Conservation (phyloP, 208 protist genomes). For the Acanthamoeba triangularis region DNA sequence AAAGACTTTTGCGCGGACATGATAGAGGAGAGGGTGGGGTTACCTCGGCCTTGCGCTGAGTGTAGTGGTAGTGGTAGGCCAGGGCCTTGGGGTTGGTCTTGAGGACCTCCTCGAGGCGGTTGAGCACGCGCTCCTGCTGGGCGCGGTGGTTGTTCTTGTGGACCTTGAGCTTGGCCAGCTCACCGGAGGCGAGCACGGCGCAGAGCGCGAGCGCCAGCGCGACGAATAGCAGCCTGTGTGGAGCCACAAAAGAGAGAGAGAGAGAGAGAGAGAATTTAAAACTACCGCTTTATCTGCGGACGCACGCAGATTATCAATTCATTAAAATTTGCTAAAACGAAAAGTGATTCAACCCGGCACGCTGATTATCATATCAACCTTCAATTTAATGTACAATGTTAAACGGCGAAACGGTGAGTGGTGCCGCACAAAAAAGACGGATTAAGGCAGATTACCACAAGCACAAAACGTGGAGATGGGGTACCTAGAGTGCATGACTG, state of each 20-base stretch:
- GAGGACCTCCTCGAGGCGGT: neutral
- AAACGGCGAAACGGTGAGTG: too few relatives aligned
- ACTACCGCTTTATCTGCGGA: too few relatives aligned
- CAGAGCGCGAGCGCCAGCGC: neutral
- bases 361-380: too few relatives aligned
- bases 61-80: conserved; percentile 45
- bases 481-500: neutral
- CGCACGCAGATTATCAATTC: too few relatives aligned
- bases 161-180: neutral
- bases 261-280: neutral
- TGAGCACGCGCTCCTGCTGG: conserved; percentile 23
- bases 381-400: too few relatives aligned
- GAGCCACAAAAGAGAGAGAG: neutral
- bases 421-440: too few relatives aligned
- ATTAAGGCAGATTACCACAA: too few relatives aligned
- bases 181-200: neutral
- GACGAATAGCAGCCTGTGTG: neutral
- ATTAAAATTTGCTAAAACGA: too few relatives aligned
- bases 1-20: neutral
- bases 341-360: too few relatives aligned
- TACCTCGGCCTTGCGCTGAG: conserved; percentile 8
- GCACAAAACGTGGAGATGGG: neutral
- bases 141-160: neutral
- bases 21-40: neutral
- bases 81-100: conserved; percentile 40